These are phyloP conservation scores for Beta vulgaris DNA, from an alignment of 148 eudicot species.

Conservation along the genomic window DNA sequence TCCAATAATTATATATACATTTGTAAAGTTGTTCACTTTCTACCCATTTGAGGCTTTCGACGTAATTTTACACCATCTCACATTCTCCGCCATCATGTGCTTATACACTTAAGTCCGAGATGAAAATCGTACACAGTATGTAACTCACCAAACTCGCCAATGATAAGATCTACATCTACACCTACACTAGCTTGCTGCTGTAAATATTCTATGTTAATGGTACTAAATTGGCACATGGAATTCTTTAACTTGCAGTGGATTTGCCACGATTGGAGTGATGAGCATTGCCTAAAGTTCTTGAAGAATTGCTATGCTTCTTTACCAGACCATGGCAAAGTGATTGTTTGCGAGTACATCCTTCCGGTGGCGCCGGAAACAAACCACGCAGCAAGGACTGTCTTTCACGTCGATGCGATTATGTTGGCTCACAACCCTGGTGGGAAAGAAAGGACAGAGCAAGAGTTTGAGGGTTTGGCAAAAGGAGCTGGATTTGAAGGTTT, in stretches of 20 bases:
- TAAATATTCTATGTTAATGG: too few relatives aligned
- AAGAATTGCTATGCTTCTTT: conserved; percentile 73
- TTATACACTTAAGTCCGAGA: too few relatives aligned
- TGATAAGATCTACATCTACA: too few relatives aligned
- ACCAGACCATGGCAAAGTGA: conserved; percentile 80
- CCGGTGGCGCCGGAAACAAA: conserved; percentile 66
- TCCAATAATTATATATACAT: too few relatives aligned
- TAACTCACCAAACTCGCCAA: not conserved
- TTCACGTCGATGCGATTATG: conserved; percentile 80
- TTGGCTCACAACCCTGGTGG: conserved; percentile 84
- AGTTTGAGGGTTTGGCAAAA: conserved; percentile 67
- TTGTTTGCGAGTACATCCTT: conserved; percentile 64
- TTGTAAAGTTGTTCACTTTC: too few relatives aligned
- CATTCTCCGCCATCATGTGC: too few relatives aligned
- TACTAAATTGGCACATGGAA: not conserved
- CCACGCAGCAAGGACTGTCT: conserved; percentile 47
- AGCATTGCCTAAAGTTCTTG: conserved; percentile 66
- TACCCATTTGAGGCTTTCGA: too few relatives aligned
- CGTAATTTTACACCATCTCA: too few relatives aligned
- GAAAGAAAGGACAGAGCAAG: conserved; percentile 81
- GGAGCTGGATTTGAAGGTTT: conserved; percentile 65
- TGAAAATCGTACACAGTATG: too few relatives aligned
- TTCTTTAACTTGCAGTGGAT: conserved; percentile 51
- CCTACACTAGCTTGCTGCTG: too few relatives aligned
- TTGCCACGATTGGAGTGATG: conserved; percentile 95